These are phyloP conservation scores for Cymodocea nodosa DNA, from an alignment of 116 monocot species.

Conservation along the genomic window DNA sequence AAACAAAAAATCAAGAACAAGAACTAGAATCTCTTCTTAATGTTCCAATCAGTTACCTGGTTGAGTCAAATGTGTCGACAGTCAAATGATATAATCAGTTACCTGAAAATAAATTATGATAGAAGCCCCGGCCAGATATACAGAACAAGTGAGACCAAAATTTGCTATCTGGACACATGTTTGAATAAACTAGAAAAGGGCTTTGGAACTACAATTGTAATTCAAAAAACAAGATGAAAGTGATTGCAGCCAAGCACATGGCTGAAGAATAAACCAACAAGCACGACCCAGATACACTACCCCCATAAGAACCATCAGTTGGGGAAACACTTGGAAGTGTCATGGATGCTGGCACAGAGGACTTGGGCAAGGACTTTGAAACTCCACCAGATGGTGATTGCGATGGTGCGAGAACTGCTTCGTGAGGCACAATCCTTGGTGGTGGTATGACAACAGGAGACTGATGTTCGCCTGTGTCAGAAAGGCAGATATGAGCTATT, in stretches of 20 bases:
- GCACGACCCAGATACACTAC: slow-evolving; percentile 15
- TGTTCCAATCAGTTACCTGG: no score
- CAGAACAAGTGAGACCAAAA: background rate
- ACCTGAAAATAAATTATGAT: background rate
- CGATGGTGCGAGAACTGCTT: slow-evolving; percentile 34
- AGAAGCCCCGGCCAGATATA: background rate
- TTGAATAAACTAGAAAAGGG: background rate
- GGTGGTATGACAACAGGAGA: slow-evolving; percentile 46
- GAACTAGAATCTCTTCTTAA: no score
- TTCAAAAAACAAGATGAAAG: background rate
- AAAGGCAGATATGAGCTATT: background rate
- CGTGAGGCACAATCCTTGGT: slow-evolving; percentile 32
- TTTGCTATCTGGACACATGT: background rate
- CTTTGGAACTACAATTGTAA: background rate
- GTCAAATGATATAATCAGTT: no score
- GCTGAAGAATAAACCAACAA: slow-evolving; percentile 2
- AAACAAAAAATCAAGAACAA: no score
- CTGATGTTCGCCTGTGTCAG: slow-evolving; percentile 35
- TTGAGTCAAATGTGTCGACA: no score
- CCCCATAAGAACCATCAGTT: slow-evolving; percentile 53
- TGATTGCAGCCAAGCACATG: background rate
- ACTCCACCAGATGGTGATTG: slow-evolving; percentile 34
- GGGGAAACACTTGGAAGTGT: slow-evolving; percentile 40
- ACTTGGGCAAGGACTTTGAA: slow-evolving; percentile 13
- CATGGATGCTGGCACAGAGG: slow-evolving; percentile 36